Percentiles rank a stretch among this genome's conserved stretches.
Conservation (phyloP, 257 asterid genomes). For the Echium plantagineum region DNA sequence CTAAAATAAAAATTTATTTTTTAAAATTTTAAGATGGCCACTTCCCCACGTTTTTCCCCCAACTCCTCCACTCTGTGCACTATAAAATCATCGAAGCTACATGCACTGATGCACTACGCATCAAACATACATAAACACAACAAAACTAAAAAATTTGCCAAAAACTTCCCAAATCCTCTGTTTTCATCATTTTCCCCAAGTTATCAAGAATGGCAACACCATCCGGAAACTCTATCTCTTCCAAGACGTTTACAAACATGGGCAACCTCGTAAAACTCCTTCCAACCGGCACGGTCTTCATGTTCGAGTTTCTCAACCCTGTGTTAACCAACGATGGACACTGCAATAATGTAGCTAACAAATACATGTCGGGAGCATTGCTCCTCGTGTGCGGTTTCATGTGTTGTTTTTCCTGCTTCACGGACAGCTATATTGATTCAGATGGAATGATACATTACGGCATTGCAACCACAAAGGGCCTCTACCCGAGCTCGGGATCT, state of each 20-base stretch:
- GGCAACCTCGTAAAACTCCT: slow-evolving; percentile 64
- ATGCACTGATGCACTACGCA: slow-evolving; percentile 3
- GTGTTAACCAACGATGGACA: slow-evolving; percentile 66
- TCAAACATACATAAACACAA: neutral
- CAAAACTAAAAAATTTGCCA: neutral
- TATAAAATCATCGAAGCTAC: slow-evolving; percentile 1
- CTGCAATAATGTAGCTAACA: slow-evolving; percentile 36
- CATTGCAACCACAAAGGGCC: slow-evolving; percentile 54
- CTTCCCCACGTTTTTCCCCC: too few species aligned
- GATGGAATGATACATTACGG: slow-evolving; percentile 49
- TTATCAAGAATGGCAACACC: slow-evolving; percentile 18
- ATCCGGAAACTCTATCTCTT: slow-evolving; percentile 14
- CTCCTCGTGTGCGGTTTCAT: slow-evolving; percentile 36
- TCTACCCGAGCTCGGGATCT: slow-evolving; percentile 40
- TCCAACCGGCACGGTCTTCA: slow-evolving; percentile 60
- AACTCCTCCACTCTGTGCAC: neutral
- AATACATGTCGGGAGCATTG: slow-evolving; percentile 38
- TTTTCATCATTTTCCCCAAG: neutral
- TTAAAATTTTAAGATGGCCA: too few species aligned
- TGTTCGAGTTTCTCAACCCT: slow-evolving; percentile 70
- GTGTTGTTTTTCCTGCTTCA: slow-evolving; percentile 61
- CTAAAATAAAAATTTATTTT: too few species aligned
- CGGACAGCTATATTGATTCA: slow-evolving; percentile 57
- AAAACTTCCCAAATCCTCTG: neutral
- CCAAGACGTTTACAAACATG: slow-evolving; percentile 34